These are phyloP conservation scores for Gloeostereum incarnatum DNA, from an alignment of 768 basidiomycete genomes.

Conservation along the genomic window DNA sequence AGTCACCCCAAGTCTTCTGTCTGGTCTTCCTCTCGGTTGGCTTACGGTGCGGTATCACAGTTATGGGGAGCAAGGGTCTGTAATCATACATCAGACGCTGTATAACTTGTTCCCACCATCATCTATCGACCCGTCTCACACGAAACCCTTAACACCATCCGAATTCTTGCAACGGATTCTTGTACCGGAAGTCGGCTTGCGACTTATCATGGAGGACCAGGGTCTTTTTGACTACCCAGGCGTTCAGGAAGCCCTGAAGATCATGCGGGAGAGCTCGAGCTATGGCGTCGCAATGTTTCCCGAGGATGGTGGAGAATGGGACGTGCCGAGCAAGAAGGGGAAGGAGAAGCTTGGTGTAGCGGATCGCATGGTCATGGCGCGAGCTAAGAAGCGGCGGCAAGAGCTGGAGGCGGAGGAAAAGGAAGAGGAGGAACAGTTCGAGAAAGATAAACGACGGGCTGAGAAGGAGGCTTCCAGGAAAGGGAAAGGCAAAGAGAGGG, in stretches of 20 bases:
- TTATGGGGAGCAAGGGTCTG: constrained; percentile 79
- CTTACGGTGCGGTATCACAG: constrained; percentile 28
- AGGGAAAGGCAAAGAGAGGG: constrained; percentile 9
- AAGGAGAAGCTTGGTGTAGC: constrained; percentile 30
- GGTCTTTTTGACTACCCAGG: constrained; percentile 27
- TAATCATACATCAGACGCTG: constrained; percentile 72
- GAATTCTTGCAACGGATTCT: constrained; percentile 80
- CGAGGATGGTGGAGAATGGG: constrained; percentile 37
- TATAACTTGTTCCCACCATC: constrained; percentile 65
- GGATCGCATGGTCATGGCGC: constrained; percentile 44
- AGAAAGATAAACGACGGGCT: constrained; percentile 9
- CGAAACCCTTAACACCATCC: constrained; percentile 57
- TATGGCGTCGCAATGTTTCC: constrained; percentile 88
- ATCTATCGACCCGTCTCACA: constrained; percentile 39
- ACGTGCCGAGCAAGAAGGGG: constrained; percentile 12
- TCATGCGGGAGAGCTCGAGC: constrained; percentile 66
- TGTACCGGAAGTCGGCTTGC: constrained; percentile 80
- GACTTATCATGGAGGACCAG: constrained; percentile 78
- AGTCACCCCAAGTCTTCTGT: constrained; percentile 24
- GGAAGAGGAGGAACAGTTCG: constrained; percentile 16
- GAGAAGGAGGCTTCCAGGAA: constrained; percentile 9
- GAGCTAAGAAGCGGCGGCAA: constrained; percentile 40
- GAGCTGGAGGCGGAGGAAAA: constrained; percentile 37
- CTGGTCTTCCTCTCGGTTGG: background rate
- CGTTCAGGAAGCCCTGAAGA: constrained; percentile 36